Conservation (phyloP, 192 early-diverging fungal genomes). For the Dimargaris verticillata region DNA sequence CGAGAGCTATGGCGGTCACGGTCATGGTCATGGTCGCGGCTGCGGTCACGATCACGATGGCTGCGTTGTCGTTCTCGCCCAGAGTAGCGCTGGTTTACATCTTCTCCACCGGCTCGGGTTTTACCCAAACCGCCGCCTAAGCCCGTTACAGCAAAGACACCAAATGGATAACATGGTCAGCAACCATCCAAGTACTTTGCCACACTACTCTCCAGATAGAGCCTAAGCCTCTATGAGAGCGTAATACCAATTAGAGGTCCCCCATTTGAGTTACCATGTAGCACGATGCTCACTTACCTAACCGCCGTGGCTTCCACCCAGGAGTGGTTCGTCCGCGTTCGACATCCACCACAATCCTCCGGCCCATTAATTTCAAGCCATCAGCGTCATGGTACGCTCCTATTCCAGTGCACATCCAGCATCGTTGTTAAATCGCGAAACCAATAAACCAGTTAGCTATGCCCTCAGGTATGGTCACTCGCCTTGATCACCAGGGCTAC, state of each 20-base stretch:
- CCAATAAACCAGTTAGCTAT: no score
- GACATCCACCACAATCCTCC: slow-evolving; percentile 67
- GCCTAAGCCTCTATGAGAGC: not conserved
- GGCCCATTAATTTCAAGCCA: slow-evolving; percentile 56
- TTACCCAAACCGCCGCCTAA: not conserved
- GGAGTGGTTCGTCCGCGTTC: slow-evolving; percentile 79
- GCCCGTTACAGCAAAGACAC: not conserved
- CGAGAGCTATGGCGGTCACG: not conserved
- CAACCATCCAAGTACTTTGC: not conserved
- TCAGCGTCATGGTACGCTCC: slow-evolving; percentile 41
- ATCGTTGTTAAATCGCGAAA: no score
- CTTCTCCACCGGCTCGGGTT: not conserved
- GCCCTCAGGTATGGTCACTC: no score
- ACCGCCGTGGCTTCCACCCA: slow-evolving; percentile 67
- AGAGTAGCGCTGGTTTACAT: not conserved
- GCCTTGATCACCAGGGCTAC: no score
- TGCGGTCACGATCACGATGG: slow-evolving; percentile 10
- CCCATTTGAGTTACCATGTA: not conserved
- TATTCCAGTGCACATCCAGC: not conserved
- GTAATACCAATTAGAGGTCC: not conserved
- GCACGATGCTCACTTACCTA: slow-evolving; percentile 22
- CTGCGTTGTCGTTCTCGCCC: slow-evolving; percentile 14
- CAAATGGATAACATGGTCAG: not conserved
- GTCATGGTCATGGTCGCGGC: not conserved
- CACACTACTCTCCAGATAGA: not conserved